Evolutionary conservation across 2,329 filamentous ascomycete genomes (phyloP).

Genomic region (Tolypocladium tundrense): DNA sequence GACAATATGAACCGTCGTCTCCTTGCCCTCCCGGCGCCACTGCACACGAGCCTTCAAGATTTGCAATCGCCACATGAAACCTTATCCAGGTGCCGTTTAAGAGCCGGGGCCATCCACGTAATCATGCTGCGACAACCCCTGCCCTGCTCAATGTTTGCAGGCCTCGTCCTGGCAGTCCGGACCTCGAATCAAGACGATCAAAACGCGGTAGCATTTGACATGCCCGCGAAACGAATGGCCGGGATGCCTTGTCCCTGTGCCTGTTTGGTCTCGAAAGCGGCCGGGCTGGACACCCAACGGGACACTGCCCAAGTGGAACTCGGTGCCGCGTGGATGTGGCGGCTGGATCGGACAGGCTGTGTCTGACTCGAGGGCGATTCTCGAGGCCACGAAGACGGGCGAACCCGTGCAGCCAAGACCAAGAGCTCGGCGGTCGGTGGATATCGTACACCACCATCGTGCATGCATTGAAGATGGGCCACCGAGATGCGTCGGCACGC

Average conservation of each 20-base stretch:
- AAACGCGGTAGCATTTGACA: background rate
- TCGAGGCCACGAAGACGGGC: background rate
- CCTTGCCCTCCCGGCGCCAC: background rate
- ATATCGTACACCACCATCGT: too few relatives aligned
- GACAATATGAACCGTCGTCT: background rate
- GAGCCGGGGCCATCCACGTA: background rate
- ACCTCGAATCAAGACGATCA: background rate
- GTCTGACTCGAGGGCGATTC: background rate
- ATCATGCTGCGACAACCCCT: background rate
- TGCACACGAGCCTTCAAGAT: background rate
- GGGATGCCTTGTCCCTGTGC: background rate
- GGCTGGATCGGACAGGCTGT: background rate
- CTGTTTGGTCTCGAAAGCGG: background rate
- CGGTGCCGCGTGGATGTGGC: background rate
- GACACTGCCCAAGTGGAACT: background rate
- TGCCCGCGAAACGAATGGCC: background rate
- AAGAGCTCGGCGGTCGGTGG: background rate
- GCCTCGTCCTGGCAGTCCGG: background rate
- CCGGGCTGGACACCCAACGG: background rate
- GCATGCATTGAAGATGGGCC: background rate
- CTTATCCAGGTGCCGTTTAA: background rate
- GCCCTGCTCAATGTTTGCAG: background rate
- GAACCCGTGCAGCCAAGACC: background rate
- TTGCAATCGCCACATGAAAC: background rate
- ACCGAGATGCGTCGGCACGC: background rate